A percentile compares a stretch with the other conserved stretches of the same genome.
Evolutionary conservation across 768 basidiomycete species (phyloP).

Genomic region (Pleurotus eryngii): DNA sequence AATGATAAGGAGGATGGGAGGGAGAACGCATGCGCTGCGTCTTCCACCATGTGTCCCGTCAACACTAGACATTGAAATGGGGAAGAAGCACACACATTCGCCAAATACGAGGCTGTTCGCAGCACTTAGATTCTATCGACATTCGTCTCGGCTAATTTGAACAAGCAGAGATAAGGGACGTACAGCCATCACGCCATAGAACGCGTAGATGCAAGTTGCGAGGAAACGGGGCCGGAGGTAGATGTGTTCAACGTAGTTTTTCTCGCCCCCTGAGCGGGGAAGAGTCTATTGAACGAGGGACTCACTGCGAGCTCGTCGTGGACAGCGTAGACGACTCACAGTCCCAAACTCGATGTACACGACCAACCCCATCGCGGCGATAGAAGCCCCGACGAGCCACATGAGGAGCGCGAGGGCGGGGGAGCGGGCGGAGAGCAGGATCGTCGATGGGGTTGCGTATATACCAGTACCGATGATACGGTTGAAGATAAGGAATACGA

Average conservation of each 20-base stretch:
- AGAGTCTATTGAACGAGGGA: slow-evolving; percentile 44
- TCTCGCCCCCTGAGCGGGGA: slow-evolving; percentile 71
- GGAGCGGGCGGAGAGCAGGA: slow-evolving; percentile 65
- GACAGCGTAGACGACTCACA: slow-evolving; percentile 30
- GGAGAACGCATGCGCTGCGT: slow-evolving; percentile 53
- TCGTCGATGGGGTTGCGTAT: slow-evolving; percentile 67
- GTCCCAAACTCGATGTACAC: slow-evolving; percentile 79
- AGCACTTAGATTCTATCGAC: slow-evolving; percentile 16
- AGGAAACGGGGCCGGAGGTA: slow-evolving; percentile 61
- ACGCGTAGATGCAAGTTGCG: slow-evolving; percentile 54
- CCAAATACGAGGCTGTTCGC: slow-evolving; percentile 66
- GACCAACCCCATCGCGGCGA: slow-evolving; percentile 63
- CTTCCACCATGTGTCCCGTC: slow-evolving; percentile 29
- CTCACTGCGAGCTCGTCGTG: background rate
- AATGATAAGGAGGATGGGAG: slow-evolving; percentile 42
- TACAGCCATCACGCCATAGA: slow-evolving; percentile 57
- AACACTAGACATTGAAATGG: too few species aligned
- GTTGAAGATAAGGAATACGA: slow-evolving; percentile 70
- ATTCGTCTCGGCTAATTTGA: too few species aligned
- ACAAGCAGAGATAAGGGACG: slow-evolving; percentile 19
- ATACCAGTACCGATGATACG: slow-evolving; percentile 74
- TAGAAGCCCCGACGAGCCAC: slow-evolving; percentile 67
- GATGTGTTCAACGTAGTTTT: slow-evolving; percentile 73
- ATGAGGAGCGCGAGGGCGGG: slow-evolving; percentile 64
- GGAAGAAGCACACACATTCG: slow-evolving; percentile 49